Percentiles rank a stretch among this genome's conserved stretches.
Conservation (phyloP, 208 protist species). For the Wallacemonas sp. region DNA sequence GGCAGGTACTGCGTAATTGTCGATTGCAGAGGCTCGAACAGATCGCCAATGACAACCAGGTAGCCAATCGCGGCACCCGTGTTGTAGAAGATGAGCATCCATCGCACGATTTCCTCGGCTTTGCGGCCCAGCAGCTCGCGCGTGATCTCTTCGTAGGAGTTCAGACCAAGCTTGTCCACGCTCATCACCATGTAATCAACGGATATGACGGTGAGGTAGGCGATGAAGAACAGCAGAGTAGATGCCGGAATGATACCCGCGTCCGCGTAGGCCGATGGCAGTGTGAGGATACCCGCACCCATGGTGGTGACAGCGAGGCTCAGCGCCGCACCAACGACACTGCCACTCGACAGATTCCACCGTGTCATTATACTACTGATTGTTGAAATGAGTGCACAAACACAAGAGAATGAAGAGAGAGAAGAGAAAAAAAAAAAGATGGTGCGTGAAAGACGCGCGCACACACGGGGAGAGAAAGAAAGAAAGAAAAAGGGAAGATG, state of each 20-base stretch:
- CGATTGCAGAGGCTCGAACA: slow-evolving; percentile 65
- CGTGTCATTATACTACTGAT: background rate
- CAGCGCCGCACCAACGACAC: slow-evolving; percentile 55
- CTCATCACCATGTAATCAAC: slow-evolving; percentile 68
- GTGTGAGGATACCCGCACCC: slow-evolving; percentile 74
- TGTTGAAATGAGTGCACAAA: background rate
- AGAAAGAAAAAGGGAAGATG: slow-evolving; percentile 1
- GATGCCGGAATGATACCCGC: slow-evolving; percentile 53
- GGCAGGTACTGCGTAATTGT: slow-evolving; percentile 41
- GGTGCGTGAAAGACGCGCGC: background rate
- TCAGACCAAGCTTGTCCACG: slow-evolving; percentile 63
- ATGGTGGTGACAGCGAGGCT: slow-evolving; percentile 77
- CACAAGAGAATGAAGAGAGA: slow-evolving; percentile 17
- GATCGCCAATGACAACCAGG: slow-evolving; percentile 59
- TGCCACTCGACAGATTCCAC: slow-evolving; percentile 24
- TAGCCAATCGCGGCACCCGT: slow-evolving; percentile 62
- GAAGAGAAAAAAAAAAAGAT: slow-evolving; percentile 11
- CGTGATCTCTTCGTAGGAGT: slow-evolving; percentile 81
- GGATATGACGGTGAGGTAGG: slow-evolving; percentile 57
- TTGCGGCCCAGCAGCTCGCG: slow-evolving; percentile 53
- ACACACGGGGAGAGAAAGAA: background rate
- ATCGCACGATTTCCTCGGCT: slow-evolving; percentile 53
- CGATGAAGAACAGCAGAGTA: slow-evolving; percentile 50
- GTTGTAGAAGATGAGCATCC: slow-evolving; percentile 71
- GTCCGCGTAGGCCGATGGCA: slow-evolving; percentile 69